Base-by-base conservation (phyloP, 2,329 filamentous ascomycete genomes). In the Parasarocladium wereldwijsianum region DNA sequence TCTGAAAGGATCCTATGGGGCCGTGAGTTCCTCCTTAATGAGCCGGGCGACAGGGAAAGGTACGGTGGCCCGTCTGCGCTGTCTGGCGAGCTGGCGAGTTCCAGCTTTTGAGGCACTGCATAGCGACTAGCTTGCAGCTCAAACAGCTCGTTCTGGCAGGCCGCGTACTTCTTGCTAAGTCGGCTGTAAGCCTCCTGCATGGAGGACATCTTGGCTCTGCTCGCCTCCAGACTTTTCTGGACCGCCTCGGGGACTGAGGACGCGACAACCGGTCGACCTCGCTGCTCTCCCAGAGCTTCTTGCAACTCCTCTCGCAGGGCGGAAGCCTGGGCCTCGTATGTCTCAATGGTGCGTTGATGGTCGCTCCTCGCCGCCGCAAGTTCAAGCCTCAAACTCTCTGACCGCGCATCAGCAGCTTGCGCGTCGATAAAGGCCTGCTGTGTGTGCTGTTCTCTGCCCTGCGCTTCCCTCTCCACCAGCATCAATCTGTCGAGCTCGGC, bases 371-470 rank as follows among this genome's bases (percentile, higher is more conserved):
- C 54, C 5, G 60, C 64, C 24, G 47, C 52, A 36, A 85, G 52
- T 38, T 72, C 64, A 55, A 74, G 56, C 26, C 62, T 60, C 14
- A 79, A 55, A 32, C 65, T 57, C 38, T 76, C 64, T 6, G 74
- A 62, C 29, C 70, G 64, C 32, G 62, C 67, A 21, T 72, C 62
- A 9, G 76, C 61, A 17, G 67, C 58, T 11, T 69, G 64, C 2
- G 71, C 67, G 17, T 67, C 62, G n/a, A 66, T 61, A 26, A 69
- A 60, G 1, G 69, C 64, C 13, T 54, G 52, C 32, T 74, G 61
- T 23, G 70, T 62, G 35, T 74, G 68, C 19, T 66, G 55, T 40
- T 83, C 73, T 25, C 65, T 65, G 24, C 70, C 68, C 43, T 83
- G 74, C 32, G 69, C 67, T 26, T 73, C 66, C 3, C 70, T 64